phyloP scores from a whole-genome alignment of 2,329 filamentous ascomycete species.

The Blastomyces percursus region DNA sequence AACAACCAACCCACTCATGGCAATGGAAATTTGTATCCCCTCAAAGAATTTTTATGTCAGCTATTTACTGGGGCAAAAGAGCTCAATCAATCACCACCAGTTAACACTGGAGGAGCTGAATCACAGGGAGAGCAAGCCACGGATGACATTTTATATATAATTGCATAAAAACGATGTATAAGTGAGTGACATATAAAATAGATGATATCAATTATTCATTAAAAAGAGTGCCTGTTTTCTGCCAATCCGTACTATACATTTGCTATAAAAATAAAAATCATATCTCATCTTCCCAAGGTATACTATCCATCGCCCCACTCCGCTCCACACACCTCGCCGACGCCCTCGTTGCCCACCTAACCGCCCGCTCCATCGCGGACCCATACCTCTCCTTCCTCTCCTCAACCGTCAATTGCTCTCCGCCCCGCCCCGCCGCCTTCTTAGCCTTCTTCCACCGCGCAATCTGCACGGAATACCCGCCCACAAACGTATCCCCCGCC shows the following conservation, averaged over 20 bases:
- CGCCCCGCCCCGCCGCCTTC: constrained; percentile 41
- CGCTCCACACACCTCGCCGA: constrained; percentile 36
- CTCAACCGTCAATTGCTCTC: constrained; percentile 30
- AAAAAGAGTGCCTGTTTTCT: background rate
- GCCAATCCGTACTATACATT: background rate
- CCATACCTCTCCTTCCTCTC: constrained; percentile 31
- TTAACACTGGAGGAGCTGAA: no score
- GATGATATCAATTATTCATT: background rate
- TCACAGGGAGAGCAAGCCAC: no score
- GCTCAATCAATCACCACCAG: no score
- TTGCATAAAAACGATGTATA: no score
- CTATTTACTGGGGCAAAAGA: no score
- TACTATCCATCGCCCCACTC: constrained; percentile 38
- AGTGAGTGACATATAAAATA: no score
- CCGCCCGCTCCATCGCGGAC: constrained; percentile 36
- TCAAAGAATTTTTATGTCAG: no score
- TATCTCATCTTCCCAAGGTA: constrained; percentile 39
- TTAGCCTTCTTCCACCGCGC: constrained; percentile 41
- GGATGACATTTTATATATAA: no score
- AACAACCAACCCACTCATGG: no score
- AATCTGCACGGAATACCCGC: constrained; percentile 67
- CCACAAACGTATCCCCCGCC: constrained; percentile 89
- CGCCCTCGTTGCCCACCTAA: constrained; percentile 35
- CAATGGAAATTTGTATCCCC: no score
- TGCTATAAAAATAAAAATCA: background rate